Conservation (phyloP, 2,329 filamentous ascomycete species). For the Pestalotiopsis sp. region DNA sequence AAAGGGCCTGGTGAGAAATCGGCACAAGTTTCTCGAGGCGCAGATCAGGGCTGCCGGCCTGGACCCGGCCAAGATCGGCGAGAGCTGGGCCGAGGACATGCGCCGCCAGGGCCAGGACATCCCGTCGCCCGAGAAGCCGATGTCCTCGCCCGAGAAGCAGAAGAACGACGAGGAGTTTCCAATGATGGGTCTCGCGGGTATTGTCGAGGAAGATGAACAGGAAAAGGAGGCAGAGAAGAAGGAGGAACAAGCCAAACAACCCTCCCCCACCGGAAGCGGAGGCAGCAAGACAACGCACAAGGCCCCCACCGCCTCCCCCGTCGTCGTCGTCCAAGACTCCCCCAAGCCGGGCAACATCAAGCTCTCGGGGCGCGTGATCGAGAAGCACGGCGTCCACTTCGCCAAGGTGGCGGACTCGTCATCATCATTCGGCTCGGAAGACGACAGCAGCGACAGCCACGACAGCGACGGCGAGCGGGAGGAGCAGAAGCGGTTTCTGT, state of each 20-base stretch:
- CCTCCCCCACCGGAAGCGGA: background rate
- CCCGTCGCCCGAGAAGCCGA: background rate
- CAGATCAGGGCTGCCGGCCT: background rate
- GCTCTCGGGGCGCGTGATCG: background rate
- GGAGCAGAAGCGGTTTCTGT: slow-evolving; percentile 19
- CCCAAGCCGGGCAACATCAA: background rate
- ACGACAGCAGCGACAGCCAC: background rate
- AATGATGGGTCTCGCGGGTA: no score
- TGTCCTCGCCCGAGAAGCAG: background rate
- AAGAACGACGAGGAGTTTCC: background rate
- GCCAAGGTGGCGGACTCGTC: slow-evolving; percentile 11
- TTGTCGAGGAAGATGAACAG: background rate
- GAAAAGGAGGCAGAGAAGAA: background rate
- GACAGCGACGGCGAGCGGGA: slow-evolving; percentile 14
- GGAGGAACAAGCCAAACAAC: background rate
- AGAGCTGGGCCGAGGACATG: slow-evolving; percentile 12
- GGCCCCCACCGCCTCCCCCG: background rate
- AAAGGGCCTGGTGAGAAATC: slow-evolving; percentile 16
- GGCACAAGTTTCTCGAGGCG: slow-evolving; percentile 15
- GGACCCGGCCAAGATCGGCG: slow-evolving; percentile 1
- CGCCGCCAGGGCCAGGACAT: background rate
- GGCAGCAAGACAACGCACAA: background rate
- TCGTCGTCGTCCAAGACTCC: background rate
- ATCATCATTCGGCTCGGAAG: background rate
- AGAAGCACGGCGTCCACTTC: slow-evolving; percentile 5